Evolutionary conservation across 2,329 filamentous ascomycete species (phyloP), one percentile per base, ranked within the genome.

Genomic region (Penicillium sp.): DNA sequence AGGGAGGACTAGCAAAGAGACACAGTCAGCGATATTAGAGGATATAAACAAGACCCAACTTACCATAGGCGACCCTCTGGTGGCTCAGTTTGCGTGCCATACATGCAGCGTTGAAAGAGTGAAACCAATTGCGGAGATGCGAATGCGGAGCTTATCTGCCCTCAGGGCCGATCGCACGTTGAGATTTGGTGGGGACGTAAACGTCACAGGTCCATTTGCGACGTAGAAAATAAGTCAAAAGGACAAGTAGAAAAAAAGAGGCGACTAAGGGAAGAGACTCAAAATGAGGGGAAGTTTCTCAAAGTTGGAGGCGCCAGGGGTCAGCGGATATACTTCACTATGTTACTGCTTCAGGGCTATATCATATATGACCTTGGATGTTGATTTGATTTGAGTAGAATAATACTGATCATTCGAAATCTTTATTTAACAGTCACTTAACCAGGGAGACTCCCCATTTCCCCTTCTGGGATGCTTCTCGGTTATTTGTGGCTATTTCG

Each of bases 61-160:
- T 69, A 88, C 85, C 85, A 78, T 88, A 88, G 73, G 84, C 87
- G 75, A 88, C 86, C 74, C 84, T 84, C 74, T 75, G 72, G 62
- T 88, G 86, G 72, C 83, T 84, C 68, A 82, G 82, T 78, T 87
- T 88, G 73, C 84, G 86, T 70, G 84, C 84, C 84, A 87, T 87
- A 69, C 72, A 73, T 61, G 61, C 60, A 59, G 61, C 41, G 47
- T 51, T 60, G 57, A 59, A 45, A 41, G 60, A 53, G 53, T 54
- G 60, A 50, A 56, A 55, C 51, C 55, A 61, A 67, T 67, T 66
- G 65, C 64, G 65, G 61, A 67, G 65, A 58, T 55, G 59, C n/a
- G 57, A 57, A 64, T 67, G 66, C 65, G 66, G 64, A 65, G 63
- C 64, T 66, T 63, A 64, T 68, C 65, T 64, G 64, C 60, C 60